Percentiles rank a stretch among this genome's conserved stretches.
These are phyloP conservation scores for Sporisorium exsertum DNA, from an alignment of 1,284 basidiomycete genomes.

Conservation along the genomic window DNA sequence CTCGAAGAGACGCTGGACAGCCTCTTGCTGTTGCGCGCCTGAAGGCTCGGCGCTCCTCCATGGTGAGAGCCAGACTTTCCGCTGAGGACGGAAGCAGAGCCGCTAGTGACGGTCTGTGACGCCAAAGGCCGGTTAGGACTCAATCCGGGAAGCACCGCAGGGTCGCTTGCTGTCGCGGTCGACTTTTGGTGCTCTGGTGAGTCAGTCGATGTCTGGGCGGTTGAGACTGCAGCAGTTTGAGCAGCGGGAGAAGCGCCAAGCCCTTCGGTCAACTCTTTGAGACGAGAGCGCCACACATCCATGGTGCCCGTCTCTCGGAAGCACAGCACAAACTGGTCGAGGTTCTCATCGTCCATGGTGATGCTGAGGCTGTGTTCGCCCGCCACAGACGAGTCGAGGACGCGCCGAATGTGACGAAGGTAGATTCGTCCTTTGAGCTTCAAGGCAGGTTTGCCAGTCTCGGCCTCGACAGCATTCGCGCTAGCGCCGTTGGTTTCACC, in stretches of 20 bases:
- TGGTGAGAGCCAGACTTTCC: slow-evolving; percentile 52
- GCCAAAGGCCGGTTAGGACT: slow-evolving; percentile 17
- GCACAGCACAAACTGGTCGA: slow-evolving; percentile 92
- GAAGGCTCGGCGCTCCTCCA: slow-evolving; percentile 18
- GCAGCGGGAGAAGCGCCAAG: slow-evolving; percentile 5
- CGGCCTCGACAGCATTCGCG: slow-evolving; percentile 7
- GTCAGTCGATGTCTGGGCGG: slow-evolving; percentile 1
- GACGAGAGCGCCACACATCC: slow-evolving; percentile 81
- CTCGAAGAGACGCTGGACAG: slow-evolving; percentile 43
- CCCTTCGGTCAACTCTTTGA: slow-evolving; percentile 39
- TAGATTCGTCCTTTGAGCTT: slow-evolving; percentile 94
- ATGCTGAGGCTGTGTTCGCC: slow-evolving; percentile 90
- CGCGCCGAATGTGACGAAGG: slow-evolving; percentile 88
- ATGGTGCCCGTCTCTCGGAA: slow-evolving; percentile 90
- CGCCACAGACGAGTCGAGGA: slow-evolving; percentile 80
- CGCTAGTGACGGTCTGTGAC: slow-evolving; percentile 20
- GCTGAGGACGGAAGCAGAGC: slow-evolving; percentile 45
- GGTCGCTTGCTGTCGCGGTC: not conserved
- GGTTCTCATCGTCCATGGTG: slow-evolving; percentile 90
- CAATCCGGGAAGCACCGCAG: slow-evolving; percentile 9
- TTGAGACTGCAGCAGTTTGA: not conserved
- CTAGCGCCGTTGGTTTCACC: slow-evolving; percentile 69
- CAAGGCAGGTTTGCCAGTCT: slow-evolving; percentile 77
- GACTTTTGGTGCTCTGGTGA: slow-evolving; percentile 14
- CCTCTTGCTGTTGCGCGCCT: slow-evolving; percentile 14